Percentiles rank a stretch among this genome's conserved stretches.
Conservation (phyloP, 495 filamentous ascomycete genomes). For the Neurospora sp. region DNA sequence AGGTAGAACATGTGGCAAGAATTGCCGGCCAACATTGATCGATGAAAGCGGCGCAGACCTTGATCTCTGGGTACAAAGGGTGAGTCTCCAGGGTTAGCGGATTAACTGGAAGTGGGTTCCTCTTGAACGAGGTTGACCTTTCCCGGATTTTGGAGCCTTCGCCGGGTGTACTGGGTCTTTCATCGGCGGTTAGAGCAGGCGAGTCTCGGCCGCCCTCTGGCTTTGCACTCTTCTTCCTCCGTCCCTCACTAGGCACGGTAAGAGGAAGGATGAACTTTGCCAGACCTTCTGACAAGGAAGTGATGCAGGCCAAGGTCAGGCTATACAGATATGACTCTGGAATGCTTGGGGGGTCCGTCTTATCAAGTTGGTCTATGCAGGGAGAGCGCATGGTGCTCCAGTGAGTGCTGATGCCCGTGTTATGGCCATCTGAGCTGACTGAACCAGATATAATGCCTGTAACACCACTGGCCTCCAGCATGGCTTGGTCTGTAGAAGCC, state of each 20-base stretch:
- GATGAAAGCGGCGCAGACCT: conserved; percentile 68
- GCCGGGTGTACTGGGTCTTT: conserved; percentile 10
- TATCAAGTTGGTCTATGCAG: conserved; percentile 91
- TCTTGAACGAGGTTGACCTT: conserved; percentile 40
- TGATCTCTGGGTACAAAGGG: conserved; percentile 57
- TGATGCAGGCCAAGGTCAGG: conserved; percentile 79
- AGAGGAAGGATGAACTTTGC: conserved; percentile 88
- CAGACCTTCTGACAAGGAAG: conserved; percentile 76
- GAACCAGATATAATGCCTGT: conserved; percentile 76
- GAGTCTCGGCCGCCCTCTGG: conserved; percentile 35
- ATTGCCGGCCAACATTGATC: conserved; percentile 93
- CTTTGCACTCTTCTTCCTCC: conserved; percentile 38
- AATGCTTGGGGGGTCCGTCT: conserved; percentile 68
- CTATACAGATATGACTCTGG: conserved; percentile 93
- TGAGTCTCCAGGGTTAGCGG: conserved; percentile 65
- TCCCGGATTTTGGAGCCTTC: conserved; percentile 18
- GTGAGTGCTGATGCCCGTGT: conserved; percentile 71
- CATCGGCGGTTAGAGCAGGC: conserved; percentile 27
- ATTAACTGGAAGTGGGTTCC: conserved; percentile 63
- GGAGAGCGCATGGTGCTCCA: conserved; percentile 85
- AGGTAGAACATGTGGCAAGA: conserved; percentile 87
- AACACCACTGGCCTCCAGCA: conserved; percentile 78
- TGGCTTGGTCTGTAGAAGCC: conserved; percentile 60
- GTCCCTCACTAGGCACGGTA: conserved; percentile 58
- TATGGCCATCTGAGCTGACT: conserved; percentile 53